Base-by-base conservation (phyloP, 169 alveolate species). In the Plasmodium relictum region DNA sequence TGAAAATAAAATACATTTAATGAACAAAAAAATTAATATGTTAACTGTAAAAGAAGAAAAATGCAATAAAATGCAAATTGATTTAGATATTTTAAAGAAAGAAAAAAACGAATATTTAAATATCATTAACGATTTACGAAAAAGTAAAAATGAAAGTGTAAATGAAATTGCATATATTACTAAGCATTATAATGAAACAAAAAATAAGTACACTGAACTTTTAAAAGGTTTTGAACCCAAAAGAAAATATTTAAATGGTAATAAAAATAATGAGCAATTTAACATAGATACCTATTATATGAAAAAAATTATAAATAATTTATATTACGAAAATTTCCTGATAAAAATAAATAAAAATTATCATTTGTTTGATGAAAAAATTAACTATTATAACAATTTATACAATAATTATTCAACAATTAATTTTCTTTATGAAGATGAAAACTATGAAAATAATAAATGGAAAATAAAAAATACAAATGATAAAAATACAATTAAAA, bases 1-100 rank as follows among this genome's bases (percentile, higher is more conserved):
- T 7, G 39, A 39, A 41, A 69, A 22, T 41, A 63, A 22, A 66
- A 78, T 78, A 6, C 22, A 78, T 0, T 45, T 24, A 7, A 61
- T 78, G 6, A 65, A 62, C 16, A 78, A 44, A 48, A 68, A 78
- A 12, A 56, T 78, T 5, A 78, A 52, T 54, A n/a, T 45, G 26
- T 70, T 78, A 31, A 78, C 70, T 26, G 50, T 78, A 26, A 78
- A 73, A 59, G 89, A 63, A 63, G 89, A 78, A 65, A 78, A 78
- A 66, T 78, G 37, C 16, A 78, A 20, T 26, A 78, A 78, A 78
- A 65, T 78, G 22, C 44, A 65, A 14, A 78, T 78, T 6, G 89
- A 78, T 14, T 66, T 78, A 31, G 52, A 62, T 22, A 69, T 58
- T 3, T 56, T 63, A 26, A 78, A 78, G 22, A 78, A 78, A 42